Evolutionary conservation across 139 green algal genomes (phyloP).

Genomic region (Edaphochlamys debaryana): DNA sequence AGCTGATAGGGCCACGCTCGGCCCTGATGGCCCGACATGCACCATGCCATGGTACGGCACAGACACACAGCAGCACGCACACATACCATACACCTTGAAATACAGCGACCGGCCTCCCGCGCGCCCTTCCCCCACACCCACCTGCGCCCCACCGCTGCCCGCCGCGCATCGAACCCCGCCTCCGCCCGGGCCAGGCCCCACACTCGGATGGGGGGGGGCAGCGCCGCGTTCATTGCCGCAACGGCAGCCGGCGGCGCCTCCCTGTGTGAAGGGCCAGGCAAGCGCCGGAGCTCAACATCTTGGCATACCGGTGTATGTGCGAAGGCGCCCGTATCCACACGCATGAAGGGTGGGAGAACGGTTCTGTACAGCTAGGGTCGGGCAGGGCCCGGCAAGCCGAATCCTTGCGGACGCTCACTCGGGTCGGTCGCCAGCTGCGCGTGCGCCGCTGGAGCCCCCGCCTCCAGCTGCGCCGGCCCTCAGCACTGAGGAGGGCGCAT

Average conservation of each 20-base stretch:
- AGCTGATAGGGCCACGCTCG: no score
- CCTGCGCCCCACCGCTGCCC: conserved; percentile 77
- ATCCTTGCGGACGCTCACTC: no score
- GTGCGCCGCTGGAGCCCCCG: neutral
- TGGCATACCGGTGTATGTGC: no score
- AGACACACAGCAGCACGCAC: neutral
- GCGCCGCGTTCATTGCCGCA: conserved; percentile 2
- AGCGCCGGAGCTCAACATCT: no score
- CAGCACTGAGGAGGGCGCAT: neutral
- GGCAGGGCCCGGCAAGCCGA: no score
- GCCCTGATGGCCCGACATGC: no score
- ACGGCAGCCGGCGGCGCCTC: neutral
- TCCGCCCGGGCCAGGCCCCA: conserved; percentile 78
- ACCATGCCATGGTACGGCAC: no score
- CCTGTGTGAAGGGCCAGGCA: no score
- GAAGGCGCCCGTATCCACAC: no score
- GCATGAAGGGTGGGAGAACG: no score
- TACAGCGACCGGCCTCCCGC: no score
- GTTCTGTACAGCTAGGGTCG: no score
- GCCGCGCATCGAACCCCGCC: conserved; percentile 83
- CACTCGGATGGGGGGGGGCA: conserved; percentile 67
- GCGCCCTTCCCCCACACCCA: neutral
- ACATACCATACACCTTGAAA: neutral
- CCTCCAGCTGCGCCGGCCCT: neutral
- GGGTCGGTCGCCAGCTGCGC: neutral